Percentiles rank a stretch among this genome's conserved stretches.
These are phyloP conservation scores for Tricholoma sp. DNA, from an alignment of 768 basidiomycete genomes.

Conservation along the genomic window DNA sequence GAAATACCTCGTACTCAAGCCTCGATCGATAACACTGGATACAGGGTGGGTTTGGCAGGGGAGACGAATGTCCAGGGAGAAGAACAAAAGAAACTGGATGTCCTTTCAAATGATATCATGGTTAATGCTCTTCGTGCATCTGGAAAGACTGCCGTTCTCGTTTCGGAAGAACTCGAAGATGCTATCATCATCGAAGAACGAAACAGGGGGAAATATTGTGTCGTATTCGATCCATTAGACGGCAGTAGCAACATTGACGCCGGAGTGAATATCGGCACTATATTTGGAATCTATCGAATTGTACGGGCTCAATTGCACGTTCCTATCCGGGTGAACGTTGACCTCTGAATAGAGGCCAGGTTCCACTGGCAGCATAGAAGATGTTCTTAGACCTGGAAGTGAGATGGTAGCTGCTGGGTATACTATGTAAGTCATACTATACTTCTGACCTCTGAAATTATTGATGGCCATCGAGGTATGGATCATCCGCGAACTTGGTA, in stretches of 20 bases:
- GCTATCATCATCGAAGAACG: constrained; percentile 84
- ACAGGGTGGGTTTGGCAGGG: constrained; percentile 94
- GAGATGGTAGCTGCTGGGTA: constrained; percentile 99
- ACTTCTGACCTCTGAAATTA: background rate
- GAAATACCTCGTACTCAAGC: constrained; percentile 1
- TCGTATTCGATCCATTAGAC: constrained; percentile 97
- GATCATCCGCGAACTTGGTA: constrained; percentile 95
- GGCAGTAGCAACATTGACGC: constrained; percentile 97
- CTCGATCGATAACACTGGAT: constrained; percentile 5
- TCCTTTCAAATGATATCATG: constrained; percentile 99
- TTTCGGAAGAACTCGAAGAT: constrained; percentile 93
- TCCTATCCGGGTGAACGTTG: background rate
- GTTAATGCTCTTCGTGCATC: constrained; percentile 92
- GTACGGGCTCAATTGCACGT: constrained; percentile 41
- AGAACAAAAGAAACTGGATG: constrained; percentile 98
- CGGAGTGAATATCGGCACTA: constrained; percentile 96
- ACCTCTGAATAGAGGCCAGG: constrained; percentile 50
- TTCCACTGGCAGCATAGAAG: constrained; percentile 74
- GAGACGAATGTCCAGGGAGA: constrained; percentile 97
- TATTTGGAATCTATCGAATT: constrained; percentile 94
- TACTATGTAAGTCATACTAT: constrained; percentile 67
- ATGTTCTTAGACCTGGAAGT: constrained; percentile 89
- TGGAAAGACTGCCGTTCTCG: constrained; percentile 95
- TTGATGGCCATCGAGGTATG: constrained; percentile 41
- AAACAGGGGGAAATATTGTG: constrained; percentile 86